phyloP scores from a whole-genome alignment of 495 filamentous ascomycete species.

The Penicillium nucicola region DNA sequence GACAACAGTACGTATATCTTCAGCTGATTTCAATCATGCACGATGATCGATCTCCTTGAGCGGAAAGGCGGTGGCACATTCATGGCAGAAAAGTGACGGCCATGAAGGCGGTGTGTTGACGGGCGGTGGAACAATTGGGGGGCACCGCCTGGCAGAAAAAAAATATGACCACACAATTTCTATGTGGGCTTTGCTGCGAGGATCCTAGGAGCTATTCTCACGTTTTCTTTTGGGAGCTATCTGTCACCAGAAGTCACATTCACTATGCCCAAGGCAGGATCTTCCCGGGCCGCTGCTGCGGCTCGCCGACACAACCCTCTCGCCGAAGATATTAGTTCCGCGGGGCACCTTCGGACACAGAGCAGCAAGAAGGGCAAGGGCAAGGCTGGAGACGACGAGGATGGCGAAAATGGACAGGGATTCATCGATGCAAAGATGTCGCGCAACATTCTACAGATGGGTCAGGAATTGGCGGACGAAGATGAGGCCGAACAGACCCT shows the following conservation, averaged over 20 bases:
- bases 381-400: conserved; percentile 50
- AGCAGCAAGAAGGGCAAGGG: conserved; percentile 55
- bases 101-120: conserved; percentile 19
- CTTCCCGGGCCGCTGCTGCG: conserved; percentile 36
- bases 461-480: conserved; percentile 77
- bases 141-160: conserved; percentile 32
- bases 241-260: not conserved
- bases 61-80: not conserved
- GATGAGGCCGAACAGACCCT: conserved; percentile 52
- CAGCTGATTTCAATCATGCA: no score
- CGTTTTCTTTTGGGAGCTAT: not conserved
- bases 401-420: conserved; percentile 59
- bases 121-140: conserved; percentile 17
- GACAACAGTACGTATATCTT: no score
- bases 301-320: conserved; percentile 65
- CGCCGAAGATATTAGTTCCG: conserved; percentile 66
- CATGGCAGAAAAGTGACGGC: conserved; percentile 17
- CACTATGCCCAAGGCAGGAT: conserved; percentile 45
- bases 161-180: conserved; percentile 40
- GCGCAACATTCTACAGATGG: conserved; percentile 81
- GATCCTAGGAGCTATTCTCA: conserved; percentile 1
- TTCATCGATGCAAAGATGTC: conserved; percentile 86
- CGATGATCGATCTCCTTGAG: not conserved
- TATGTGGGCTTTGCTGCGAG: conserved; percentile 6
- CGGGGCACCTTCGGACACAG: conserved; percentile 56